phyloP scores from a whole-genome alignment of 106 monocot genomes.

The Dioscorea dumetorum region DNA sequence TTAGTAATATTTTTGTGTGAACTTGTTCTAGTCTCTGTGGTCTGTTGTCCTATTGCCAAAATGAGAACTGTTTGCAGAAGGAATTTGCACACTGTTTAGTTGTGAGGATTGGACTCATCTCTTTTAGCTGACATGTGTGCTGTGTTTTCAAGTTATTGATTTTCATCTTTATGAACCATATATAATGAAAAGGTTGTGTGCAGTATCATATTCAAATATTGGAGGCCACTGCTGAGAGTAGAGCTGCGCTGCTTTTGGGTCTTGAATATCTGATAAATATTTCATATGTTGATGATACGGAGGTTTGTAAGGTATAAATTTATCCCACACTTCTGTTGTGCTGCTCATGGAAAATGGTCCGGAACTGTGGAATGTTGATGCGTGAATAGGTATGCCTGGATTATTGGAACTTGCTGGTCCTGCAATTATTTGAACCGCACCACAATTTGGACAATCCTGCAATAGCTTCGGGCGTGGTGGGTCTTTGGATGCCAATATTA shows the following conservation, averaged over 20 bases:
- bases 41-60: too few relatives aligned
- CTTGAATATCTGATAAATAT: constrained; percentile 96
- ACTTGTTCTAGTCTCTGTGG: too few relatives aligned
- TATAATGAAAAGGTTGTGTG: constrained; percentile 4
- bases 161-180: too few relatives aligned
- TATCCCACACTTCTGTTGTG: too few relatives aligned
- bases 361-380: too few relatives aligned
- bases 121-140: too few relatives aligned
- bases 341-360: too few relatives aligned
- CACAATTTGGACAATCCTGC: constrained; percentile 76
- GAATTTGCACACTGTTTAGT: too few relatives aligned
- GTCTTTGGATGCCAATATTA: constrained; percentile 56
- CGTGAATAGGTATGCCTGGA: constrained; percentile 85
- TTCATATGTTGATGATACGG: constrained; percentile 99
- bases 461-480: constrained; percentile 67
- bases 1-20: too few relatives aligned
- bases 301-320: constrained; percentile 85
- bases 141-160: too few relatives aligned
- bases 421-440: constrained; percentile 85
- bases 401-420: constrained; percentile 90
- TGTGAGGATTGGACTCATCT: too few relatives aligned
- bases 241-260: constrained; percentile 56
- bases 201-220: constrained; percentile 91
- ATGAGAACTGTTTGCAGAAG: too few relatives aligned
- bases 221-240: constrained; percentile 72